Conservation (phyloP, 257 asterid genomes). For the Nicotiana benthamiana region DNA sequence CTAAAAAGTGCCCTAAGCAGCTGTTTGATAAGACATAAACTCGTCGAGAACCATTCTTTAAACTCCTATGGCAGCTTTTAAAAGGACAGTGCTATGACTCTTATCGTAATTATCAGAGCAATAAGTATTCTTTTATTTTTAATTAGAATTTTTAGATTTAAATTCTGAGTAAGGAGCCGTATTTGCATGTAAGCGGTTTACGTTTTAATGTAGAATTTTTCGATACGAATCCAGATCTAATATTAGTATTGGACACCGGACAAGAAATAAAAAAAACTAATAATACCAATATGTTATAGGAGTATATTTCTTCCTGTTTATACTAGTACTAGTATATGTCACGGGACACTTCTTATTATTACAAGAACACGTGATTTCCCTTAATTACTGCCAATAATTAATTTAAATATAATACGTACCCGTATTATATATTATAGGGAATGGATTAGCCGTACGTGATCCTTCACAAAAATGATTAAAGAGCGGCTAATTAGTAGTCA, state of each 20-base stretch:
- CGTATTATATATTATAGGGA: not conserved
- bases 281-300: no score
- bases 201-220: no score
- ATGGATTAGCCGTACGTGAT: slow-evolving; percentile 19
- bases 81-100: slow-evolving; percentile 2
- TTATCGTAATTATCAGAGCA: not conserved
- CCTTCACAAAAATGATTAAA: slow-evolving; percentile 3
- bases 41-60: slow-evolving; percentile 17
- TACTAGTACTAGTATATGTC: not conserved
- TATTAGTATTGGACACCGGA: accelerated
- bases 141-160: no score
- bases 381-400: slow-evolving; percentile 27
- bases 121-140: no score
- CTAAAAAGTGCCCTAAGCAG: not conserved
- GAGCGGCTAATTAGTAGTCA: slow-evolving; percentile 5
- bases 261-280: no score
- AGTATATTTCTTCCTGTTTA: not conserved
- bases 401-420: not conserved
- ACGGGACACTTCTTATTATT: slow-evolving; percentile 12
- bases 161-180: no score
- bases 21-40: slow-evolving; percentile 23
- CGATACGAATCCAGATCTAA: no score
- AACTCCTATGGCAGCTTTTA: slow-evolving; percentile 9
- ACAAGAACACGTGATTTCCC: slow-evolving; percentile 33
- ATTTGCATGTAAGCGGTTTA: no score